Conservation (phyloP, 495 filamentous ascomycete species). For the Schizothecium vesticola region DNA sequence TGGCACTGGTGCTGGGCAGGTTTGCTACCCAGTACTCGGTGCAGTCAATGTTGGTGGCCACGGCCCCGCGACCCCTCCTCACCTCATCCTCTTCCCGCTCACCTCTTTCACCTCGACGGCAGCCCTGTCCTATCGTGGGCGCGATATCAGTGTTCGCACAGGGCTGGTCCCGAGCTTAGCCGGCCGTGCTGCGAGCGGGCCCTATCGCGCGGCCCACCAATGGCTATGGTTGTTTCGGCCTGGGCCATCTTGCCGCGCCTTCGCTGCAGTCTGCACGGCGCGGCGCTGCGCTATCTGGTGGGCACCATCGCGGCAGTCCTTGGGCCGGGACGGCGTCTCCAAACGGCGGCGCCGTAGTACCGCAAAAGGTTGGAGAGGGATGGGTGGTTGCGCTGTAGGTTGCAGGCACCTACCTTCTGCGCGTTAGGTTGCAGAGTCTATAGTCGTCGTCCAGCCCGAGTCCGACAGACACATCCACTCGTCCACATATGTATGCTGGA, state of each 20-base stretch:
- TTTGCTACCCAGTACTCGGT: not conserved
- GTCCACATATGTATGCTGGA: not conserved
- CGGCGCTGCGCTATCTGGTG: not conserved
- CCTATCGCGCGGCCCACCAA: constrained; percentile 13
- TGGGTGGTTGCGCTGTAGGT: not conserved
- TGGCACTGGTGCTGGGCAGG: no score
- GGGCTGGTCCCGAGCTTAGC: constrained; percentile 10
- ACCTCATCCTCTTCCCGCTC: not conserved
- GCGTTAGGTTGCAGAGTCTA: not conserved
- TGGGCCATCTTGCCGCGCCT: not conserved
- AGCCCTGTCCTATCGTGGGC: not conserved
- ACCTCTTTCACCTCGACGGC: not conserved
- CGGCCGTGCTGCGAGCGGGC: not conserved
- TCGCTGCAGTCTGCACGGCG: not conserved
- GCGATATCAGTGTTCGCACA: not conserved
- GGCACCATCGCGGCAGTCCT: constrained; percentile 6
- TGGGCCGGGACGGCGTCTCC: constrained; percentile 1
- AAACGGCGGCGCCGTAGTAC: constrained; percentile 2
- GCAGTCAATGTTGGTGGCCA: no score
- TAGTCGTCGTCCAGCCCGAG: not conserved
- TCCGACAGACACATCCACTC: not conserved
- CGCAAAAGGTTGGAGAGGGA: not conserved
- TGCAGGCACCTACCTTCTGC: not conserved
- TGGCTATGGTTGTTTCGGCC: not conserved
- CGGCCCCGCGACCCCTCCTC: not conserved